phyloP scores from a whole-genome alignment of 2,329 filamentous ascomycete genomes.

The Albophoma yamanashiensis region DNA sequence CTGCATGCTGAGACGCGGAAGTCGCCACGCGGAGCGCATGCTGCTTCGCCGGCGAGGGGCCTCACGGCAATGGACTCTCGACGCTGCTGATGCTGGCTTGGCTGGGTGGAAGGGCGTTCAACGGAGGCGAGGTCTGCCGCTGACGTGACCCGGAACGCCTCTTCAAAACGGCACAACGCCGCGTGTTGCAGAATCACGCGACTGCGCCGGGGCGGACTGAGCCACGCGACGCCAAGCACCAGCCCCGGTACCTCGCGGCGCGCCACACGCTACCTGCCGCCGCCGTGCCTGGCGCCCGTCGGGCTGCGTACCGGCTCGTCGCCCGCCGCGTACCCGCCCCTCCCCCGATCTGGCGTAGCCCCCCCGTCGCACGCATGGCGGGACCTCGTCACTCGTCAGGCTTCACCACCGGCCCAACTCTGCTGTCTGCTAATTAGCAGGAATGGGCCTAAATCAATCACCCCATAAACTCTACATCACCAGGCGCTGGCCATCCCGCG shows the following conservation, averaged over 20 bases:
- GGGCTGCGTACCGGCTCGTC: not conserved
- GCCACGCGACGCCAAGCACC: not conserved
- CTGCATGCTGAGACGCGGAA: not conserved
- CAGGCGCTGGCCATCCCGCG: no score
- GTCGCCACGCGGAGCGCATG: no score
- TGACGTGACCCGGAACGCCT: not conserved
- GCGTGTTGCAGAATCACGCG: not conserved
- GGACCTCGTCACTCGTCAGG: not conserved
- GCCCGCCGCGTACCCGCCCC: not conserved
- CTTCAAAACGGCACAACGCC: not conserved
- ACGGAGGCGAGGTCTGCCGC: not conserved
- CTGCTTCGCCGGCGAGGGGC: no score
- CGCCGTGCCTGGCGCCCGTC: not conserved
- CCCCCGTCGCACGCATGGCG: not conserved
- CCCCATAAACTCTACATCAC: no score
- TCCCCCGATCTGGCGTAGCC: not conserved
- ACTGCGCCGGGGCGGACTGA: not conserved
- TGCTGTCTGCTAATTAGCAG: not conserved
- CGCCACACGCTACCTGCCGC: not conserved
- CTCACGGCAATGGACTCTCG: no score
- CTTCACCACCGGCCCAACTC: not conserved
- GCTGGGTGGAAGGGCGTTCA: no score
- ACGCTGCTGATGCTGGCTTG: no score
- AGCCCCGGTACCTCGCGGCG: not conserved
- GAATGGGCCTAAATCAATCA: no score